Evolutionary conservation across 306 rosid genomes (phyloP).

Genomic region (Casuarina glauca): DNA sequence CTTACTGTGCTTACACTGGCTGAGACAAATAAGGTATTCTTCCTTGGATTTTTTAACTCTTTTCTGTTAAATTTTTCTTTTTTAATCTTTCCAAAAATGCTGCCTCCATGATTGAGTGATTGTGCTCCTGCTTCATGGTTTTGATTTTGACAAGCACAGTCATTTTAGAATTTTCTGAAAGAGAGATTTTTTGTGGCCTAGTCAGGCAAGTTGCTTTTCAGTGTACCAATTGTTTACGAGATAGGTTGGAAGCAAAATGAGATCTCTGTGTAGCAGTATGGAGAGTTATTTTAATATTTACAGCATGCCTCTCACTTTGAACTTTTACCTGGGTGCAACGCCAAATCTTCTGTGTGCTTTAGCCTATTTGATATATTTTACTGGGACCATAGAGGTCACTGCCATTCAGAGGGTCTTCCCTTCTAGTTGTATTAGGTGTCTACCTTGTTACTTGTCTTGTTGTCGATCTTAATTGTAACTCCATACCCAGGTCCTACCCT

Average conservation of each 20-base stretch:
- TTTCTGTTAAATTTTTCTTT: not conserved
- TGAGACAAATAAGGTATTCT: slow-evolving; percentile 73
- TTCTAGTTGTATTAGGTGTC: slow-evolving; percentile 9
- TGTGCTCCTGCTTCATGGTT: not conserved
- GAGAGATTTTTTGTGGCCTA: not conserved
- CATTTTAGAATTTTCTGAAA: not conserved
- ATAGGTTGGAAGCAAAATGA: not conserved
- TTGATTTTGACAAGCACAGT: not conserved
- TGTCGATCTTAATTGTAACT: slow-evolving; percentile 13
- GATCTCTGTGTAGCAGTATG: not conserved
- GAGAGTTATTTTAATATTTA: not conserved
- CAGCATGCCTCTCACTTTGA: not conserved
- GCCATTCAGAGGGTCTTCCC: not conserved
- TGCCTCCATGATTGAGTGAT: slow-evolving; percentile 13
- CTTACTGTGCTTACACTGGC: slow-evolving; percentile 98
- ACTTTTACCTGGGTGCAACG: not conserved
- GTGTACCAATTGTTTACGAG: not conserved
- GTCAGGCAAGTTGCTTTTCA: not conserved
- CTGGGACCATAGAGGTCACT: not conserved
- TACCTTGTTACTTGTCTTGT: slow-evolving; percentile 4
- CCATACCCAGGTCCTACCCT: slow-evolving; percentile 67
- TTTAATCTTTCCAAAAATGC: not conserved
- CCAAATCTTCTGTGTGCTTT: not conserved
- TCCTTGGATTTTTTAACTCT: slow-evolving; percentile 6
- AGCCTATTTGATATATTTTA: not conserved